Conservation (phyloP, 805 yeast genomes). For the Ogataea populi-albae region DNA sequence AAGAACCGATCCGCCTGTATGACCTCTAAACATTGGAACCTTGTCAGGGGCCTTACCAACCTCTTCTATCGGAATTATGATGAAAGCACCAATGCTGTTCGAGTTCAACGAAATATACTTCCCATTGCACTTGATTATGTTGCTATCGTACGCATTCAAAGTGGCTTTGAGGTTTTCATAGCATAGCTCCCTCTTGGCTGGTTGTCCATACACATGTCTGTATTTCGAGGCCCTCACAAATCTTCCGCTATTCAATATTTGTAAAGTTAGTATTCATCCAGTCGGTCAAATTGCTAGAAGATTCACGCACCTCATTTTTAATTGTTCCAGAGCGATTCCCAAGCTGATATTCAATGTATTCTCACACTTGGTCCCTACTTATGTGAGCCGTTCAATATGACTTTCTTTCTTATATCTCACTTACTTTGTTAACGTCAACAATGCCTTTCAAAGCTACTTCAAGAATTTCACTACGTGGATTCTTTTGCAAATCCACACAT, state of each 20-base stretch:
- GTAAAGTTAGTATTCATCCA: no score
- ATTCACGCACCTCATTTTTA: constrained; percentile 22
- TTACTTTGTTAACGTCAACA: no score
- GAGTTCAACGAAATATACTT: constrained; percentile 81
- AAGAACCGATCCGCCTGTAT: constrained; percentile 90
- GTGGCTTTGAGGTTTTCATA: constrained; percentile 76
- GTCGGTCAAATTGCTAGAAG: no score
- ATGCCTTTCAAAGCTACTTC: no score
- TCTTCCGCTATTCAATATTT: constrained; percentile 73
- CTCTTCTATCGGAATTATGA: constrained; percentile 82
- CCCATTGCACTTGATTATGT: constrained; percentile 82
- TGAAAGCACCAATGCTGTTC: constrained; percentile 97
- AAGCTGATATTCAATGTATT: no score
- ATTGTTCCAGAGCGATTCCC: neutral
- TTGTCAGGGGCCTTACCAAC: constrained; percentile 92
- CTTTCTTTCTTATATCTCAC: no score
- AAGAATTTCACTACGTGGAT: no score
- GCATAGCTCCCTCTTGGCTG: constrained; percentile 65
- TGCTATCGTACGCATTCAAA: constrained; percentile 95
- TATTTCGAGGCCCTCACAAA: constrained; percentile 96
- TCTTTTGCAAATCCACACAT: no score
- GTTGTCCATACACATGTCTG: constrained; percentile 94
- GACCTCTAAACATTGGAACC: constrained; percentile 93
- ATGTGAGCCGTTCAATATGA: no score
- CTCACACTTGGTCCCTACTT: no score